Evolutionary conservation across 306 rosid genomes (phyloP), one percentile per base, ranked within the genome.

Genomic region (Ormosia semicastrata): DNA sequence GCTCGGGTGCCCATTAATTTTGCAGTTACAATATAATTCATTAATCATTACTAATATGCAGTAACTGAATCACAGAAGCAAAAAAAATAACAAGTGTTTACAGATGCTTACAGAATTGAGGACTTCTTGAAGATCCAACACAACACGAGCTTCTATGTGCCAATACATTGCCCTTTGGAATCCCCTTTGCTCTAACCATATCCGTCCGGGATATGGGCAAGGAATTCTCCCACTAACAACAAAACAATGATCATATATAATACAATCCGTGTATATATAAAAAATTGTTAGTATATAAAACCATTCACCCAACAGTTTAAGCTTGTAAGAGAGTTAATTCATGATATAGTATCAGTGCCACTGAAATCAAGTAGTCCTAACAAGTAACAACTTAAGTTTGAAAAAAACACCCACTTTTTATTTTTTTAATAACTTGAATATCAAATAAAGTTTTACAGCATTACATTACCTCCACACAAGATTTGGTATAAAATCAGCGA

Each of bases 71-170:
- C 76, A 54, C 7, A 8, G 50, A 78, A 66, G 33, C 63, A 56
- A 43, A 66, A 43, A 66, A 9, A 73, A 71, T 30, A 78, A 4
- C 0, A 37, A 50, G 66, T 44, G 72, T 66, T 73, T 8, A 68
- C 39, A 66, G 17, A 72, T 39, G 82, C 91, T 89, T 87, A 93
- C 97, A 56, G 93, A 87, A 86, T 88, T 81, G 73, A 78, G 39
- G 75, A 88, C 77, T 77, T 95, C 96, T 79, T 81, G 97, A 89
- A 91, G 99, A 82, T 95, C 98, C 94, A 95, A 90, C 0, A 95
- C 99, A 78, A 93, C 99, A 13, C 97, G 94, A 69, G 99, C 99
- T 92, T 95, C 99, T 36, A 95, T 93, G 62, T 93, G 99, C 99
- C 99, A 95, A 88, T 95, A 95, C 86, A 95, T 76, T 33, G 96